Evolutionary conservation across 331 rosid species (phyloP).

Genomic region (Arachis monticola): DNA sequence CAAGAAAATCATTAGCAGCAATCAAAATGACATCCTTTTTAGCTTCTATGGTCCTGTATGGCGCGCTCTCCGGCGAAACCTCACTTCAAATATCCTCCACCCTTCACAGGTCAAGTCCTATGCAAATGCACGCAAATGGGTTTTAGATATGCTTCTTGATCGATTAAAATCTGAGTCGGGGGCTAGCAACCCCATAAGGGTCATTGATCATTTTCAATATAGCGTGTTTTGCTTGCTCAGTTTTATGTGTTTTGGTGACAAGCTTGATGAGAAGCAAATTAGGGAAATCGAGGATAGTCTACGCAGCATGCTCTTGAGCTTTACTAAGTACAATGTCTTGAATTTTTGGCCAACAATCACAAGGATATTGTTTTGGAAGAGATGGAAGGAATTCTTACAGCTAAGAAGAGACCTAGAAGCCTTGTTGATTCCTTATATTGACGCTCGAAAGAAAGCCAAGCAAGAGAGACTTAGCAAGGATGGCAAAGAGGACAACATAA

Average conservation of each 20-base stretch:
- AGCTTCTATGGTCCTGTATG: conserved; percentile 63
- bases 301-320: conserved; percentile 41
- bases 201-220: conserved; percentile 53
- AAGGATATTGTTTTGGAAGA: conserved; percentile 47
- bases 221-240: conserved; percentile 61
- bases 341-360: conserved; percentile 57
- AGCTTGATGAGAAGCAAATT: conserved; percentile 53
- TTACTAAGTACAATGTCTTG: conserved; percentile 45
- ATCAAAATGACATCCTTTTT: conserved; percentile 57
- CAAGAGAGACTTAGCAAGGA: conserved; percentile 31
- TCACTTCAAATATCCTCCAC: conserved; percentile 61
- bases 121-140: conserved; percentile 57
- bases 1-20: conserved; percentile 38
- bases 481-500: background rate
- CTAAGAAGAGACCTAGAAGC: conserved; percentile 46
- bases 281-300: conserved; percentile 47
- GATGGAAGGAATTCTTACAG: conserved; percentile 57
- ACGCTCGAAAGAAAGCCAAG: conserved; percentile 48
- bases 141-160: conserved; percentile 45
- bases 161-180: conserved; percentile 29
- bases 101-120: conserved; percentile 57
- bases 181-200: background rate
- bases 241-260: conserved; percentile 76
- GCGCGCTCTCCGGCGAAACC: conserved; percentile 77
- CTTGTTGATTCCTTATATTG: conserved; percentile 55